Evolutionary conservation across 2,329 filamentous ascomycete species (phyloP).

Genomic region (Phialophora chinensis): DNA sequence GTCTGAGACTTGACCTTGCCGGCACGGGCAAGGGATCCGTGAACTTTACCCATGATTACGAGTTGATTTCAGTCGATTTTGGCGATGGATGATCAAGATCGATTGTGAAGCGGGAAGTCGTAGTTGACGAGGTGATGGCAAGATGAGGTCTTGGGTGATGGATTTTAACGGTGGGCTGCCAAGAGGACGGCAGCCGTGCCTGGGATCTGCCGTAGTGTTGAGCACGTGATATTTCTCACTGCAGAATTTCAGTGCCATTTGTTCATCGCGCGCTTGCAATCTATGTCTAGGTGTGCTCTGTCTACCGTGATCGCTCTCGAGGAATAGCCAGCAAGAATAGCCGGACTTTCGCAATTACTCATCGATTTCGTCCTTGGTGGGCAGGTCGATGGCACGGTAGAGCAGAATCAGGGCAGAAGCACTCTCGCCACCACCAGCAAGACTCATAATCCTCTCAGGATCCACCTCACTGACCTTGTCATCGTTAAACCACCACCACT

Average conservation of each 20-base stretch:
- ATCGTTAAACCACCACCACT: conserved; percentile 99
- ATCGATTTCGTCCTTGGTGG: conserved; percentile 49
- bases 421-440: conserved; percentile 77
- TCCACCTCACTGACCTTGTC: conserved; percentile 95
- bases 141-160: conserved; percentile 14
- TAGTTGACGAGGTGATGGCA: conserved; percentile 18
- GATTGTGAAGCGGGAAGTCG: conserved; percentile 2
- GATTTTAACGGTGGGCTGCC: conserved; percentile 23
- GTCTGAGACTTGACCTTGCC: conserved; percentile 97
- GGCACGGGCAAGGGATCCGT: conserved; percentile 89
- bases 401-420: conserved; percentile 59
- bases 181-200: conserved; percentile 6
- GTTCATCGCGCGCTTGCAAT: background rate
- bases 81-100: conserved; percentile 20
- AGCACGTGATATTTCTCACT: background rate
- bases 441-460: conserved; percentile 84
- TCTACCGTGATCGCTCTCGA: background rate
- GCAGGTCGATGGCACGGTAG: conserved; percentile 57
- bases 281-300: conserved; percentile 18
- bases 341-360: conserved; percentile 8
- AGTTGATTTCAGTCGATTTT: conserved; percentile 38
- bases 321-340: background rate
- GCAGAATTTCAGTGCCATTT: background rate
- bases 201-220: conserved; percentile 1
- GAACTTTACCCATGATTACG: conserved; percentile 83